Percentiles rank a stretch among this genome's conserved stretches.
These are phyloP conservation scores for Boletus patriciae DNA, from an alignment of 768 basidiomycete species.

Conservation along the genomic window DNA sequence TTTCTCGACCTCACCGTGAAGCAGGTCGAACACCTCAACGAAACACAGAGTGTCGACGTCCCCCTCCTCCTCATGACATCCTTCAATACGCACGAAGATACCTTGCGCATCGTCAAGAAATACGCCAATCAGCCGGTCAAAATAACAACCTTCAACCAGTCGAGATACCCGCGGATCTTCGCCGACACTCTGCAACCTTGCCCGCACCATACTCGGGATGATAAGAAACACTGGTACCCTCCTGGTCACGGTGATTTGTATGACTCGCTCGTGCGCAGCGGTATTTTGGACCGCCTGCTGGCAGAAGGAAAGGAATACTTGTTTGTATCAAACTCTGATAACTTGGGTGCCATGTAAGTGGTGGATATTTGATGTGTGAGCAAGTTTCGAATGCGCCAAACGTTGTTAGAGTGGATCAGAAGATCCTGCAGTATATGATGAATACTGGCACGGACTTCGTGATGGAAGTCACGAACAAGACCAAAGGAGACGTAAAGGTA, in stretches of 20 bases:
- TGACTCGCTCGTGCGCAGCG: conserved; percentile 87
- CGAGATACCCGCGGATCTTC: conserved; percentile 89
- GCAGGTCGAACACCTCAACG: conserved; percentile 96
- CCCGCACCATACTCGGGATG: conserved; percentile 72
- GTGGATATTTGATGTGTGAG: conserved; percentile 1
- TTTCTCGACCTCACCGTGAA: conserved; percentile 94
- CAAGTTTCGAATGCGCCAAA: conserved; percentile 1
- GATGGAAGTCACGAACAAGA: conserved; percentile 97
- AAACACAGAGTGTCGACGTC: conserved; percentile 78
- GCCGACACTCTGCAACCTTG: conserved; percentile 86
- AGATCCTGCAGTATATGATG: conserved; percentile 85
- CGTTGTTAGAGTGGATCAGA: conserved; percentile 65
- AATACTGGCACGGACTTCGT: conserved; percentile 80
- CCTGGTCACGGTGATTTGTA: conserved; percentile 97
- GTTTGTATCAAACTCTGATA: conserved; percentile 97
- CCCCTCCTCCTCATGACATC: conserved; percentile 99
- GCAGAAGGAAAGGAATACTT: conserved; percentile 95
- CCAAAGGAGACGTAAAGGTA: conserved; percentile 76
- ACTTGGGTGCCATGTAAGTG: conserved; percentile 84
- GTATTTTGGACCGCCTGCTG: conserved; percentile 86
- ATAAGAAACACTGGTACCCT: conserved; percentile 95
- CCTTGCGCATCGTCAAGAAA: conserved; percentile 94
- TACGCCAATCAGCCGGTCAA: conserved; percentile 94
- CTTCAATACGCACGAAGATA: conserved; percentile 97
- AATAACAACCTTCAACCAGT: conserved; percentile 92